Evolutionary conservation across 148 eudicot genomes (phyloP).

Genomic region (Agrostemma githago): DNA sequence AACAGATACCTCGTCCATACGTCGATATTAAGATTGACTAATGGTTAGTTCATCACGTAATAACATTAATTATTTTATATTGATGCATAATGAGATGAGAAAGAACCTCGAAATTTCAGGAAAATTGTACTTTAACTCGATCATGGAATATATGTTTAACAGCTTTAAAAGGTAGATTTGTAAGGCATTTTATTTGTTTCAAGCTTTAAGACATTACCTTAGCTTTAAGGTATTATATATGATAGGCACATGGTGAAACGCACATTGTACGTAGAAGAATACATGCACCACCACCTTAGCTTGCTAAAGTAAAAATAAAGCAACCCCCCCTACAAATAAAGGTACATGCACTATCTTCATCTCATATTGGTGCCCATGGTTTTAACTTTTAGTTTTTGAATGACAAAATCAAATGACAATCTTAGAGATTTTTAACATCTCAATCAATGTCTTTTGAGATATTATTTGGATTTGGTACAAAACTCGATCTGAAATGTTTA

Average conservation of each 20-base stretch:
- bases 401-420: neutral
- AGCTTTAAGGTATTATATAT: conserved; percentile 13
- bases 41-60: too few species aligned
- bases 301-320: conserved; percentile 12
- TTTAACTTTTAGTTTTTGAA: neutral
- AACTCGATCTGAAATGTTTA: neutral
- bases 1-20: too few species aligned
- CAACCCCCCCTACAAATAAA: neutral
- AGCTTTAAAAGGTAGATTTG: conserved; percentile 13
- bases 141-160: conserved; percentile 3
- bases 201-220: conserved; percentile 20
- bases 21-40: too few species aligned
- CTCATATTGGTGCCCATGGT: neutral
- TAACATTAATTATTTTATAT: too few species aligned
- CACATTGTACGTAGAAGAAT: conserved; percentile 1
- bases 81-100: neutral
- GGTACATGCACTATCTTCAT: conserved; percentile 9
- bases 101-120: neutral
- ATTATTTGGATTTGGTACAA: neutral
- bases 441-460: neutral
- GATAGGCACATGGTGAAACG: conserved; percentile 17
- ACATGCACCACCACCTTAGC: conserved; percentile 8
- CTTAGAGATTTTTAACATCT: too few species aligned
- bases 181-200: neutral
- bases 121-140: neutral